Conservation (phyloP, 495 filamentous ascomycete genomes). For the Halenospora varia region DNA sequence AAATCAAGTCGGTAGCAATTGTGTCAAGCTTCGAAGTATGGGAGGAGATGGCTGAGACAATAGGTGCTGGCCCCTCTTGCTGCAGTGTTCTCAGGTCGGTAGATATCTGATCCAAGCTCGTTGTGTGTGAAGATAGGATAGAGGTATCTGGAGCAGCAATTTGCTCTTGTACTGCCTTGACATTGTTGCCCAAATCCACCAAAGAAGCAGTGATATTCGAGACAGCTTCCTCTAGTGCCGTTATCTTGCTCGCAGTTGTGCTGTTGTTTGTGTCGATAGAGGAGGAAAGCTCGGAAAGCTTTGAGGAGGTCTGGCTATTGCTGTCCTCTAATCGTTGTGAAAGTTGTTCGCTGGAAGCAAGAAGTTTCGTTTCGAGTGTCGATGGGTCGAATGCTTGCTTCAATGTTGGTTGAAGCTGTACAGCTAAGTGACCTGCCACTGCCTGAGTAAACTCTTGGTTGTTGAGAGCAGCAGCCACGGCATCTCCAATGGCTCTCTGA, state of each 20-base stretch:
- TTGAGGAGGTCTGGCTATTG: constrained; percentile 10
- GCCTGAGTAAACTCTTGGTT: constrained; percentile 24
- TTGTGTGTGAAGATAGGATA: constrained; percentile 12
- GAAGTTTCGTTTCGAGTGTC: constrained; percentile 17
- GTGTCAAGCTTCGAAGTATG: constrained; percentile 20
- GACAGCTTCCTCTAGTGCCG: constrained; percentile 20
- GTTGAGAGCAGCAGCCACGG: constrained; percentile 20
- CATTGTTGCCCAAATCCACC: constrained; percentile 14
- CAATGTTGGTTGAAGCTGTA: constrained; percentile 21
- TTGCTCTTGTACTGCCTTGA: constrained; percentile 20
- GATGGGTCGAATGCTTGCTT: constrained; percentile 22
- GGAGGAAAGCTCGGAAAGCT: constrained; percentile 16
- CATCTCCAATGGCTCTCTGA: constrained; percentile 20
- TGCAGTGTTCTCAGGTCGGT: constrained; percentile 14
- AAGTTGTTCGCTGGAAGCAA: constrained; percentile 15
- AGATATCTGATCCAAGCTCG: constrained; percentile 21
- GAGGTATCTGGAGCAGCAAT: constrained; percentile 20
- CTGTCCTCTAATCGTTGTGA: constrained; percentile 16
- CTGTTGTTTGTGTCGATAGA: constrained; percentile 11
- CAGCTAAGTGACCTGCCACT: constrained; percentile 20
- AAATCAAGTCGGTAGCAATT: constrained; percentile 15
- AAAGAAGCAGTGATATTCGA: constrained; percentile 17
- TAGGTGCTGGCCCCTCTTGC: constrained; percentile 13
- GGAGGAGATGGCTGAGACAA: constrained; percentile 9
- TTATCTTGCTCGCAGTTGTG: constrained; percentile 17